Evolutionary conservation across 768 basidiomycete species (phyloP).

Genomic region (Saitozyma sp.): DNA sequence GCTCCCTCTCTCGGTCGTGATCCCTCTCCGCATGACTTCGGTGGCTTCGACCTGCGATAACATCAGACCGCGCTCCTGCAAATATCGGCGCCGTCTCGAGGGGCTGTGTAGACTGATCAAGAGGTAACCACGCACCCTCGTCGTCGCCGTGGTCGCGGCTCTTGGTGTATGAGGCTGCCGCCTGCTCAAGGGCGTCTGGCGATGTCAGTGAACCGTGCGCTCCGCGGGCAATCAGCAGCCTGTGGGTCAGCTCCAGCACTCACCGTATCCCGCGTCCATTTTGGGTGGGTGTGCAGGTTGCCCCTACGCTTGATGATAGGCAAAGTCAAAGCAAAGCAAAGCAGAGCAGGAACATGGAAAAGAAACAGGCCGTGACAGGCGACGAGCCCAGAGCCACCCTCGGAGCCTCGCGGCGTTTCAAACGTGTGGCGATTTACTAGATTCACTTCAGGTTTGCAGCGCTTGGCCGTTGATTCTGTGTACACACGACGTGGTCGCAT

Average conservation of each 20-base stretch:
- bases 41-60: slow-evolving; percentile 28
- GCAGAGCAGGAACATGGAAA: too few species aligned
- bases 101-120: neutral
- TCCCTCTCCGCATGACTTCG: slow-evolving; percentile 54
- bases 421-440: too few species aligned
- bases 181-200: slow-evolving; percentile 48
- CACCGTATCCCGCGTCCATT: slow-evolving; percentile 48
- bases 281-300: neutral
- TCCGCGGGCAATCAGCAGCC: neutral
- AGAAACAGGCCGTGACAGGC: too few species aligned
- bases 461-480: too few species aligned
- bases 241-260: slow-evolving; percentile 3
- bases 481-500: too few species aligned
- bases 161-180: slow-evolving; percentile 44
- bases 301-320: too few species aligned
- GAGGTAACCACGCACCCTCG: slow-evolving; percentile 6
- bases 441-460: too few species aligned
- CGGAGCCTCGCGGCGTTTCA: too few species aligned
- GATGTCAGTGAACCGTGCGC: neutral
- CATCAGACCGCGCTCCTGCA: neutral
- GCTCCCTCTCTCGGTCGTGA: slow-evolving; percentile 51
- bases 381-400: too few species aligned
- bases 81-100: too few species aligned
- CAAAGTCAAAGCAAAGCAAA: too few species aligned
- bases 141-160: slow-evolving; percentile 29